Evolutionary conservation across 768 basidiomycete genomes (phyloP), one percentile per base, ranked within the genome.

Genomic region (Hypholoma sublateritium): DNA sequence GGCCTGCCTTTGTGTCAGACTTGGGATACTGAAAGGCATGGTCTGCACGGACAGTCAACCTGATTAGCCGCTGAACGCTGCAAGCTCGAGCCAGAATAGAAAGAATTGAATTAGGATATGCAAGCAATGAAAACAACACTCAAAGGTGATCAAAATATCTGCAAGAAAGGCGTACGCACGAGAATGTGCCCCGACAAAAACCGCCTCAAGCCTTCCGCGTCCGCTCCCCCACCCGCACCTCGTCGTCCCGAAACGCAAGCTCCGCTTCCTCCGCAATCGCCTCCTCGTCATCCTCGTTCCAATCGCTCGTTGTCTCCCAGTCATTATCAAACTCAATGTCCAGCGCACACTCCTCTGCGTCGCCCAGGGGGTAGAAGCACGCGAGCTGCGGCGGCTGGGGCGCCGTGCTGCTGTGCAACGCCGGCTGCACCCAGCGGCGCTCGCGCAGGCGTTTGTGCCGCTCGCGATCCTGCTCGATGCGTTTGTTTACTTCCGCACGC

Each of bases 391-490:
- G 67, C 56, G 70, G 64, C 35, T 73, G 77, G 57, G 76, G 69
- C 1, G 75, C 70, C 12, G 75, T 65, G 19, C 75, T 74, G 47
- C 77, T 79, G 59, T 84, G 85, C 4, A 84, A 79, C 8, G 86
- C 77, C 2, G 88, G 86, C 66, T 92, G 90, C n/a, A 91, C 90
- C 94, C 94, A 96, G 43, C 93, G 84, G 36, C 91, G 84, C 69
- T 96, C 94, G 45, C 93, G 85, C 2, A 96, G 78, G 12, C 94
- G 86, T 73, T 96, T 96, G 66, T 95, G 94, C 59, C 95, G 83
- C 65, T 95, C 94, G 2, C 93, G 79, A 69, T 95, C 94, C 63
- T 95, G 93, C 69, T 96, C 93, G 61, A 96, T 93, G 12, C 93
- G 87, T 57, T 88, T 86, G 66, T 92, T 81, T 25, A 93, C 82